phyloP scores from a whole-genome alignment of 2,329 filamentous ascomycete species.

The Ramularia endophylla region DNA sequence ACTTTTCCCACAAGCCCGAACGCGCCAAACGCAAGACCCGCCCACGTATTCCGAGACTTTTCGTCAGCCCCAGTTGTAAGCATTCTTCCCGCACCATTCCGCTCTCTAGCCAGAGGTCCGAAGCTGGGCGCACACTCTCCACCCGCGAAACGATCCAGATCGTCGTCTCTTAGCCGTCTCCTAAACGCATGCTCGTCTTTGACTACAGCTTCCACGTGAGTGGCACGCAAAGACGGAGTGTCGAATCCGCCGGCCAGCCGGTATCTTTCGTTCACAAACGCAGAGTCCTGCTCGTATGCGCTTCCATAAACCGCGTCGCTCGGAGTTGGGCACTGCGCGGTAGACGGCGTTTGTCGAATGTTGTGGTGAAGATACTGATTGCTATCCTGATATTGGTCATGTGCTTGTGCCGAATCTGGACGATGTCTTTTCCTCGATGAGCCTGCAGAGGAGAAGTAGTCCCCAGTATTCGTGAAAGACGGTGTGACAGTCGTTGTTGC shows the following conservation, averaged over 20 bases:
- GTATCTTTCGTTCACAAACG: slow-evolving; percentile 48
- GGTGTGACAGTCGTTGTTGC: slow-evolving; percentile 29
- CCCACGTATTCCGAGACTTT: slow-evolving; percentile 40
- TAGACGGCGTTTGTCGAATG: slow-evolving; percentile 8
- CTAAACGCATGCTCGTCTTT: slow-evolving; percentile 14
- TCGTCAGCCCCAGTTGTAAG: slow-evolving; percentile 11
- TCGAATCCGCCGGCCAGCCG: slow-evolving; percentile 46
- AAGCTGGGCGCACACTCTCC: slow-evolving; percentile 12
- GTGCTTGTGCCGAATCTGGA: slow-evolving; percentile 19
- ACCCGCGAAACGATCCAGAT: slow-evolving; percentile 11
- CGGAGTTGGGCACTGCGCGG: slow-evolving; percentile 17
- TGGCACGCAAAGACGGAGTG: slow-evolving; percentile 36
- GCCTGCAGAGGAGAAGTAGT: slow-evolving; percentile 26
- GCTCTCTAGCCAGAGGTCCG: slow-evolving; percentile 30
- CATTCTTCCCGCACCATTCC: slow-evolving; percentile 30
- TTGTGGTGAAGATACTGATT: slow-evolving; percentile 4
- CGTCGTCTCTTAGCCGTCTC: slow-evolving; percentile 19
- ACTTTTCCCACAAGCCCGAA: slow-evolving; percentile 66
- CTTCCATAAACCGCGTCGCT: slow-evolving; percentile 19
- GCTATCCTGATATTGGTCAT: slow-evolving; percentile 4
- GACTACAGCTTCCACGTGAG: slow-evolving; percentile 1
- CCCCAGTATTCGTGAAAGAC: slow-evolving; percentile 17
- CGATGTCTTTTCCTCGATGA: slow-evolving; percentile 29
- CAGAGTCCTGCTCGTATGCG: slow-evolving; percentile 31
- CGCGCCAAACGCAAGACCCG: slow-evolving; percentile 54